These are phyloP conservation scores for Penicillium sp. DNA, from an alignment of 2,329 filamentous ascomycete genomes.

Conservation along the genomic window DNA sequence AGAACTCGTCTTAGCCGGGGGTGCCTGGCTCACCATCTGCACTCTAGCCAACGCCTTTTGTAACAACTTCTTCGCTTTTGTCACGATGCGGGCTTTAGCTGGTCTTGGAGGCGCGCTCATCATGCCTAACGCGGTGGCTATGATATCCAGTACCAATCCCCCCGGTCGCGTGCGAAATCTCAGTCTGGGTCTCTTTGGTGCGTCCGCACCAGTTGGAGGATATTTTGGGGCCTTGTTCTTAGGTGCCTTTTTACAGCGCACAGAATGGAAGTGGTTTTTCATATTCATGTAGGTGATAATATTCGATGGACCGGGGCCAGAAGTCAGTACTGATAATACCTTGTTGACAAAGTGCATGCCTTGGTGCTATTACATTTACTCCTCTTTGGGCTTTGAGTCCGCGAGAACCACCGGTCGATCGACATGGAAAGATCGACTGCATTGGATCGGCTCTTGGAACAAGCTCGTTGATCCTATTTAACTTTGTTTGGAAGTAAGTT, in stretches of 20 bases:
- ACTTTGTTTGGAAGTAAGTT: constrained; percentile 53
- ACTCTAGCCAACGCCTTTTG: constrained; percentile 52
- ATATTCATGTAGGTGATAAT: constrained; percentile 34
- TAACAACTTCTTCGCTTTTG: constrained; percentile 43
- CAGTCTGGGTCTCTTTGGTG: constrained; percentile 49
- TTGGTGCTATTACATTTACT: constrained; percentile 24
- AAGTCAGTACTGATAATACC: not conserved
- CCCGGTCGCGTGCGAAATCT: constrained; percentile 49
- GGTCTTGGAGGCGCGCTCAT: constrained; percentile 53
- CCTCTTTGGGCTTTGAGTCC: constrained; percentile 29
- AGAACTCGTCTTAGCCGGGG: constrained; percentile 53
- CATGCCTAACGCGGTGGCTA: constrained; percentile 54
- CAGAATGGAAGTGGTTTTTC: constrained; percentile 45
- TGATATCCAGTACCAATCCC: constrained; percentile 49
- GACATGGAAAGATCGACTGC: constrained; percentile 42
- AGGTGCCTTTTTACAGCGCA: constrained; percentile 38
- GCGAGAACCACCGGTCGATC: constrained; percentile 33
- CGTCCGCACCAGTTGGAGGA: constrained; percentile 48
- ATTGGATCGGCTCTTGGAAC: constrained; percentile 43
- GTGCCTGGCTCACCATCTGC: constrained; percentile 56
- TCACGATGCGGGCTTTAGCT: constrained; percentile 46
- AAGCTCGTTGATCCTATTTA: constrained; percentile 48
- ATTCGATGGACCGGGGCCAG: not conserved
- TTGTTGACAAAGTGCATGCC: constrained; percentile 16
- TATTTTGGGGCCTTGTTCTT: constrained; percentile 44